Evolutionary conservation across 345 rosid species (phyloP).

Genomic region (Euphorbia pulcherrima): DNA sequence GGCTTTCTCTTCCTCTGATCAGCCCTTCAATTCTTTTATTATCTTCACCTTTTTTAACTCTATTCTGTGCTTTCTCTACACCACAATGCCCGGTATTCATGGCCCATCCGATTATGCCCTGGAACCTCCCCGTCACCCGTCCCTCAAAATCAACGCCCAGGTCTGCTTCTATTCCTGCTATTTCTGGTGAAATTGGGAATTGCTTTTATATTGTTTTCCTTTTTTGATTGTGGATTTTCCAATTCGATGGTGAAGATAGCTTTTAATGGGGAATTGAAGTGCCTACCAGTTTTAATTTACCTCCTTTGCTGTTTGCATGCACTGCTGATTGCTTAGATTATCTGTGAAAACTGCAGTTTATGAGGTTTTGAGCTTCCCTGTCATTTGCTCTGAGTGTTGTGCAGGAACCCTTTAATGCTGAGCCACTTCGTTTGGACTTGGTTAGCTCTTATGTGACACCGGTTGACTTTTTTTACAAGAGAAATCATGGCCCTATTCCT

Average conservation of each 20-base stretch:
- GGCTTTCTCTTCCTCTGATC: background rate
- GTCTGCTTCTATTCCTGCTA: constrained; percentile 18
- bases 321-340: background rate
- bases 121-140: constrained; percentile 77
- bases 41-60: background rate
- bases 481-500: constrained; percentile 96
- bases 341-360: background rate
- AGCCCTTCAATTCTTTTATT: background rate
- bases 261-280: no score
- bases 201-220: background rate
- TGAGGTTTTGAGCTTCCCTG: background rate
- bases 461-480: constrained; percentile 81
- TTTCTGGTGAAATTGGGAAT: background rate
- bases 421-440: constrained; percentile 76
- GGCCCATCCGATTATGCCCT: constrained; percentile 73
- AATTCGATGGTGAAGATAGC: background rate
- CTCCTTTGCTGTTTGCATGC: background rate
- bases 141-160: constrained; percentile 71
- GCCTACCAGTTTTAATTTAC: background rate
- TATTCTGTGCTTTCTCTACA: background rate
- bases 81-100: constrained; percentile 65
- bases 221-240: no score
- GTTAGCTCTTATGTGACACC: constrained; percentile 73
- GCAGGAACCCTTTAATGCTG: constrained; percentile 94
- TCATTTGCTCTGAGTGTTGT: background rate